These are phyloP conservation scores for Rhizopogon vinicolor DNA, from an alignment of 768 basidiomycete species.

Conservation along the genomic window DNA sequence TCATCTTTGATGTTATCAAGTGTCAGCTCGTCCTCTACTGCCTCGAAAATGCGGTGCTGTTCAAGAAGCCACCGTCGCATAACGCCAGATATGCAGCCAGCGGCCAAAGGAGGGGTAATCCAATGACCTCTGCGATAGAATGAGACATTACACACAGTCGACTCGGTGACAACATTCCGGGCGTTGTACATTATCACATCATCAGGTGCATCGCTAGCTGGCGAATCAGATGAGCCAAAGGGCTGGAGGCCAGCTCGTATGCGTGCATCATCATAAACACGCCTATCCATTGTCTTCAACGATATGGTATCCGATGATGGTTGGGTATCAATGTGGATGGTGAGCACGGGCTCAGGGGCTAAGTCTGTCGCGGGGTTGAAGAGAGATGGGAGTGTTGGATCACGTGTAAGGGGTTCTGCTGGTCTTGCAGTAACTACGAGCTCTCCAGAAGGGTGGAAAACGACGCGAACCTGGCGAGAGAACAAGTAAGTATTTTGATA, in stretches of 20 bases:
- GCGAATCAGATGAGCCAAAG: constrained; percentile 5
- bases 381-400: constrained; percentile 34
- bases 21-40: constrained; percentile 35
- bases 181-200: constrained; percentile 68
- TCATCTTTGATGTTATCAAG: constrained; percentile 40
- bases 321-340: constrained; percentile 50
- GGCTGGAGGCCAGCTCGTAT: constrained; percentile 43
- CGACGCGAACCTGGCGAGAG: constrained; percentile 46
- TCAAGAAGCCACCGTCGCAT: constrained; percentile 66
- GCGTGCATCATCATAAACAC: constrained; percentile 61
- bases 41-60: constrained; percentile 51
- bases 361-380: constrained; percentile 31
- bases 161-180: constrained; percentile 49
- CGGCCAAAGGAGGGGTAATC: constrained; percentile 58
- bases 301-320: constrained; percentile 46
- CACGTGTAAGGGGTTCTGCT: constrained; percentile 27
- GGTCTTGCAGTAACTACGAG: constrained; percentile 32
- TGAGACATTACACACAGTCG: constrained; percentile 69
- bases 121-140: constrained; percentile 52
- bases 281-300: constrained; percentile 69
- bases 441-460: constrained; percentile 35
- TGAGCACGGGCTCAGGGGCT: constrained; percentile 37
- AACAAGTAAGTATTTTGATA: background rate
- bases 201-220: constrained; percentile 15
- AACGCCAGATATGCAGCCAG: constrained; percentile 73